These are phyloP conservation scores for Austroboletus novae-zelandiae DNA, from an alignment of 1,284 basidiomycete species.

Conservation along the genomic window DNA sequence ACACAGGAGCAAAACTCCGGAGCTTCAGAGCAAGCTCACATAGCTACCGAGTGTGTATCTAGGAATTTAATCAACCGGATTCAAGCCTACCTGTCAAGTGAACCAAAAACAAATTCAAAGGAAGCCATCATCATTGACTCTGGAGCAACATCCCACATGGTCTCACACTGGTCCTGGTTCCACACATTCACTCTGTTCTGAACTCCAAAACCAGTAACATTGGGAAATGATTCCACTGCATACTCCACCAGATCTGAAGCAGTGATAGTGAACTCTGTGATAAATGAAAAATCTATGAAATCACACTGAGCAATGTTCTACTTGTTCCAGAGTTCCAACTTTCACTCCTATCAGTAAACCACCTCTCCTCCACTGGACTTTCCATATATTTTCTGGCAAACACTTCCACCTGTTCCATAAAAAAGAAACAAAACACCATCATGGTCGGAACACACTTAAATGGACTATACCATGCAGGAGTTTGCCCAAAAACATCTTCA, in stretches of 20 bases:
- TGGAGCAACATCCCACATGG: too few relatives aligned
- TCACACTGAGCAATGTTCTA: neutral
- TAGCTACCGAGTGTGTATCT: neutral
- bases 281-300: neutral
- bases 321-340: neutral
- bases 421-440: neutral
- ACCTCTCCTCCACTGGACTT: neutral
- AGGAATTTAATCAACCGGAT: neutral
- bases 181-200: neutral
- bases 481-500: neutral
- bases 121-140: neutral
- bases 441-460: neutral
- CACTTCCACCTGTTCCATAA: neutral
- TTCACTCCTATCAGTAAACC: too few relatives aligned
- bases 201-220: neutral
- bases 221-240: neutral
- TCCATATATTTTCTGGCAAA: neutral
- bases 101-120: neutral
- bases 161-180: neutral
- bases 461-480: neutral
- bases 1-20: too few relatives aligned
- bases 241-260: neutral
- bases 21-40: neutral
- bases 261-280: neutral
- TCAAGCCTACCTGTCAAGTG: too few relatives aligned